phyloP scores from a whole-genome alignment of 371 early-diverging fungal genomes.

The Apophysomyces elegans region DNA sequence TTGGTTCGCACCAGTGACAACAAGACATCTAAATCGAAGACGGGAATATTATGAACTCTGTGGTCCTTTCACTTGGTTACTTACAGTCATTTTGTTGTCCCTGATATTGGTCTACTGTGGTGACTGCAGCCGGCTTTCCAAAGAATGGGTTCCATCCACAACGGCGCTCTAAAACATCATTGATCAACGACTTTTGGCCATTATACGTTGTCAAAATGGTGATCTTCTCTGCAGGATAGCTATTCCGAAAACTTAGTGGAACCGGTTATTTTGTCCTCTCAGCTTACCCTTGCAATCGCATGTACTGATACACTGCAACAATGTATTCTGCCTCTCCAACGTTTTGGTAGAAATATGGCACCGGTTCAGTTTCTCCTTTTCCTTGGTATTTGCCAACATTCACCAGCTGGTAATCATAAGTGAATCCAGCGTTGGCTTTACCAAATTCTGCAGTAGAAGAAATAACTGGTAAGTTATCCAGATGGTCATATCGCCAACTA shows the following conservation, averaged over 20 bases:
- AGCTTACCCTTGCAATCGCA: conserved; percentile 83
- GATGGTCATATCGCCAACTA: conserved; percentile 76
- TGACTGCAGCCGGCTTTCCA: conserved; percentile 71
- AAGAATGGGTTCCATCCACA: conserved; percentile 86
- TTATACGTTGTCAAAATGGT: conserved; percentile 94
- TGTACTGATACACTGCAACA: conserved; percentile 94
- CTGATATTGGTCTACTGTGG: conserved; percentile 95
- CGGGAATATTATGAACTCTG: neutral
- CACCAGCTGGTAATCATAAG: conserved; percentile 82
- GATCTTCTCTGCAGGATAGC: conserved; percentile 86
- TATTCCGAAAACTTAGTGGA: conserved; percentile 19
- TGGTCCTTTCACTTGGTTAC: conserved; percentile 13
- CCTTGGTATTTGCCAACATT: conserved; percentile 79
- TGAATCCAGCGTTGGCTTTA: conserved; percentile 84
- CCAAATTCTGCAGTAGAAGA: conserved; percentile 43
- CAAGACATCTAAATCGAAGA: conserved; percentile 66
- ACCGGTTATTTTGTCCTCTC: no score
- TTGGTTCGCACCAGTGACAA: conserved; percentile 93
- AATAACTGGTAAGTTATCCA: conserved; percentile 66
- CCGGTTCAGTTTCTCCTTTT: conserved; percentile 85
- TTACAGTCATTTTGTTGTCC: conserved; percentile 93
- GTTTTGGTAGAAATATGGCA: conserved; percentile 85
- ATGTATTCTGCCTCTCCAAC: conserved; percentile 97
- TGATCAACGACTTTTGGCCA: conserved; percentile 91
- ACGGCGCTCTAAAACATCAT: conserved; percentile 84